Evolutionary conservation across 208 protist genomes (phyloP).

Genomic region (Trypanosoma caninum): DNA sequence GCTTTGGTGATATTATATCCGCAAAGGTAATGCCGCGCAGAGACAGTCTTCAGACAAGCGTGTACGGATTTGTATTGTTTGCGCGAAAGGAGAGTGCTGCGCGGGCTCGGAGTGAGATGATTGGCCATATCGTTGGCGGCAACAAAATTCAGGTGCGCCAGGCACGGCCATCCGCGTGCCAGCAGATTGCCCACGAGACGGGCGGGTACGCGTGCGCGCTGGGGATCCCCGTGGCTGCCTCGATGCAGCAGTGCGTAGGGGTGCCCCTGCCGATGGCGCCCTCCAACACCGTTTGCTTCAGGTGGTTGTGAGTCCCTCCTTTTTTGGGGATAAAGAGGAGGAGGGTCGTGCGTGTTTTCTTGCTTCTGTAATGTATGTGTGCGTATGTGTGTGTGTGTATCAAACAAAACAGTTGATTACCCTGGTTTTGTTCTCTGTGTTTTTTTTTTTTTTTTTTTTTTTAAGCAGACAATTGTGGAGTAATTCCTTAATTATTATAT

Average conservation of each 20-base stretch:
- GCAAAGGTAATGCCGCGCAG: slow-evolving; percentile 68
- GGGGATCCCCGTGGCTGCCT: no score
- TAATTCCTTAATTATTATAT: neutral
- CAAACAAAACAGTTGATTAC: no score
- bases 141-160: slow-evolving; percentile 69
- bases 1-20: slow-evolving; percentile 53
- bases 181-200: no score
- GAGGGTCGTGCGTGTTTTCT: no score
- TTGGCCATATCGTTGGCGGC: slow-evolving; percentile 41
- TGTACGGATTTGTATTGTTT: slow-evolving; percentile 82
- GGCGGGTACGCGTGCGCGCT: no score
- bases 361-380: no score
- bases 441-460: slow-evolving; percentile 1
- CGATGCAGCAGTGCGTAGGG: no score
- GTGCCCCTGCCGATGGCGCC: no score
- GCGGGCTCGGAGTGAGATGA: slow-evolving; percentile 36
- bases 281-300: slow-evolving; percentile 6
- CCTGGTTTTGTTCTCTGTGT: no score
- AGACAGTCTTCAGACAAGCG: slow-evolving; percentile 50
- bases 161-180: slow-evolving; percentile 50
- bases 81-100: slow-evolving; percentile 35
- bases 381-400: neutral
- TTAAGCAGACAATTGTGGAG: neutral
- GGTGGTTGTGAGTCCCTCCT: no score
- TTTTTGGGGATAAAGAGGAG: no score